Base-by-base conservation (phyloP, 176 grass and related monocot species). In the Urochloa ruziziensis region DNA sequence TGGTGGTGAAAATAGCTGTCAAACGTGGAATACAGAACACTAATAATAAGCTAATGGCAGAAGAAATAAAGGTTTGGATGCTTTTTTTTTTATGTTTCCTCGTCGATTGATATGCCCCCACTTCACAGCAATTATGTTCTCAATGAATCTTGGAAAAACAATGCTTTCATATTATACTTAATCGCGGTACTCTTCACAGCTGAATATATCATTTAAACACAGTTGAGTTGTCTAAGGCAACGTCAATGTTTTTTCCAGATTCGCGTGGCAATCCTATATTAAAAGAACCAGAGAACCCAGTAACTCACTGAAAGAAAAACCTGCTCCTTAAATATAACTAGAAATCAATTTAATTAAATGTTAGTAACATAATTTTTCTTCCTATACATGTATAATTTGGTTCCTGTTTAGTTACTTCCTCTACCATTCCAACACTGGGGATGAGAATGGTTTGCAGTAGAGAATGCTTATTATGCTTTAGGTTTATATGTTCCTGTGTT, bases 1-100 rank as follows among this genome's bases (percentile, higher is more conserved):
- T 95, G 58, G 91, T 99, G 19, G 96, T 91, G 70, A 99, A 99
- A 90, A 99, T 99, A 48, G 85, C 96, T 79, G 87, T 99, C 62
- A 99, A 99, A 81, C 89, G 89, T 52, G 93, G 93, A 69, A 89
- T 99, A 73, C 93, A 99, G 75, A 95, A 95, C 80, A 96, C 96
- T 49, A 99, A 93, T 64, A 99, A 95, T 37, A 93, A 96, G 37
- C 64, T 93, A 57, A 99, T 99, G 93, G 85, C 96, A 42, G 96
- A 99, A 78, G 93, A 99, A 76, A 80, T 98, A 84, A 99, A 96
- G 89, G 96, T 99, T 88, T 53, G 78, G 7, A 34, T 82, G 49
- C 62, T 18, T 72, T 11, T 44, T 18, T 66, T 10, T 43, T 86
- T 15, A 21, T 80, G 9, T 53, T 82, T 62, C 24, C 30, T 66